These are phyloP conservation scores for Daldinia loculata DNA, from an alignment of 495 filamentous ascomycete species.

Conservation along the genomic window DNA sequence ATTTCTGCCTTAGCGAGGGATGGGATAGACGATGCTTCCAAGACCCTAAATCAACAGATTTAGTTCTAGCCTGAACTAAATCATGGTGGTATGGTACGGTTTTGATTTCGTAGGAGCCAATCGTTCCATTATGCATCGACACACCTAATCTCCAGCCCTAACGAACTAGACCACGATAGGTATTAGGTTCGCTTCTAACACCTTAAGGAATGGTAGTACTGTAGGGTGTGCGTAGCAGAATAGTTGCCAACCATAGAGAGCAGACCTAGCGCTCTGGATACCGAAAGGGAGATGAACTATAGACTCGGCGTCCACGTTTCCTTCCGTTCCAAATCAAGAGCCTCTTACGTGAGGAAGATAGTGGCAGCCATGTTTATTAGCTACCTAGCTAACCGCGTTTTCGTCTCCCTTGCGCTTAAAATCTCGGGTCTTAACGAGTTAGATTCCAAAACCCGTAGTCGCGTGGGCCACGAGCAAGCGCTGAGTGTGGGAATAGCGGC, in stretches of 20 bases:
- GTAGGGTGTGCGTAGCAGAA: constrained; percentile 14
- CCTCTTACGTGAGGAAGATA: constrained; percentile 25
- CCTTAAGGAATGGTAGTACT: constrained; percentile 21
- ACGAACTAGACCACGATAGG: constrained; percentile 30
- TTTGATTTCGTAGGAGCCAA: constrained; percentile 28
- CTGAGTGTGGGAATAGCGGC: constrained; percentile 11
- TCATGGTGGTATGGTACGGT: constrained; percentile 10
- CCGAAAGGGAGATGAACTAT: constrained; percentile 25
- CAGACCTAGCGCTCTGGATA: constrained; percentile 28
- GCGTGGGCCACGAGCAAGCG: neutral
- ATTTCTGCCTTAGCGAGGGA: constrained; percentile 4
- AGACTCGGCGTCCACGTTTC: constrained; percentile 27
- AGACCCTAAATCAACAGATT: neutral
- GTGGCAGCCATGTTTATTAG: constrained; percentile 9
- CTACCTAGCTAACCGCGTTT: neutral
- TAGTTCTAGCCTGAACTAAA: constrained; percentile 15
- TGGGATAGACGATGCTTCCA: neutral
- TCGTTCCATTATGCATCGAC: constrained; percentile 17
- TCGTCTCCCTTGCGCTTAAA: constrained; percentile 23
- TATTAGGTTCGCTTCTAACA: constrained; percentile 16
- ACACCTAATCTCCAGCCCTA: constrained; percentile 34
- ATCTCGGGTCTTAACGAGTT: constrained; percentile 23
- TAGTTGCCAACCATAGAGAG: constrained; percentile 13
- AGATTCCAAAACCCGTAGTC: constrained; percentile 6
- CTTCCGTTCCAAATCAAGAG: constrained; percentile 26